Conservation (phyloP, 2,329 filamentous ascomycete genomes). For the Pseudonectria buxi region DNA sequence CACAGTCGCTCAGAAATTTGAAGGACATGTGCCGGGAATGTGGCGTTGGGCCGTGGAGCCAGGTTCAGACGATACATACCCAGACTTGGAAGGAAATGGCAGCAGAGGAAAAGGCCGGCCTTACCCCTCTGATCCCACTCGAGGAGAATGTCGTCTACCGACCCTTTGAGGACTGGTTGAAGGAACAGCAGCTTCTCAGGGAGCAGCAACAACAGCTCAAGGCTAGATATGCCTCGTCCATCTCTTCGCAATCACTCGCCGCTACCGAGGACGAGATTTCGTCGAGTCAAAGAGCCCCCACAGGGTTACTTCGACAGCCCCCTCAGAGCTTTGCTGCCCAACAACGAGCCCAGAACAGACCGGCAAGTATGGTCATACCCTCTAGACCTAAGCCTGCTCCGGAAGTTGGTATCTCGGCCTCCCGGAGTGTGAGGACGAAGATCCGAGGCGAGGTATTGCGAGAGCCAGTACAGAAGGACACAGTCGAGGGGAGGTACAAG, state of each 20-base stretch:
- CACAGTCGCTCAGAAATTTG: conserved; percentile 44
- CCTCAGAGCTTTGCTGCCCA: conserved; percentile 63
- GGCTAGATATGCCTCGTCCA: conserved; percentile 23
- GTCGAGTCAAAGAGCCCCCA: conserved; percentile 28
- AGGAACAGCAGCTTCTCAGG: conserved; percentile 32
- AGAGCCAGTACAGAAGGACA: conserved; percentile 17
- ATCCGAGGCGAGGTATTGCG: conserved; percentile 21
- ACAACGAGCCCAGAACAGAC: conserved; percentile 51
- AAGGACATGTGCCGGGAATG: conserved; percentile 52
- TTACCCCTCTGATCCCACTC: conserved; percentile 57
- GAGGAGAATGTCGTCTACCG: conserved; percentile 57
- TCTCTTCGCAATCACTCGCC: conserved; percentile 19
- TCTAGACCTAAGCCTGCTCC: conserved; percentile 19
- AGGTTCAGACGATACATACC: conserved; percentile 41
- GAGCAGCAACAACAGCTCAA: conserved; percentile 37
- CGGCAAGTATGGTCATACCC: conserved; percentile 22
- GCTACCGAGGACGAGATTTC: conserved; percentile 30
- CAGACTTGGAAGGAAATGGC: conserved; percentile 61
- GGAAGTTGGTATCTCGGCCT: conserved; percentile 17
- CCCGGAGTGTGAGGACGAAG: conserved; percentile 25
- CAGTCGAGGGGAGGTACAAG: conserved; percentile 17
- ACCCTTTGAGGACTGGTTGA: conserved; percentile 55
- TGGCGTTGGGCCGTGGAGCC: conserved; percentile 50
- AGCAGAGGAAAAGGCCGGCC: conserved; percentile 58
- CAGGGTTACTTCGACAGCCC: conserved; percentile 43